Conservation (phyloP, 495 filamentous ascomycete species). For the Symbiotaphrina buchneri region DNA sequence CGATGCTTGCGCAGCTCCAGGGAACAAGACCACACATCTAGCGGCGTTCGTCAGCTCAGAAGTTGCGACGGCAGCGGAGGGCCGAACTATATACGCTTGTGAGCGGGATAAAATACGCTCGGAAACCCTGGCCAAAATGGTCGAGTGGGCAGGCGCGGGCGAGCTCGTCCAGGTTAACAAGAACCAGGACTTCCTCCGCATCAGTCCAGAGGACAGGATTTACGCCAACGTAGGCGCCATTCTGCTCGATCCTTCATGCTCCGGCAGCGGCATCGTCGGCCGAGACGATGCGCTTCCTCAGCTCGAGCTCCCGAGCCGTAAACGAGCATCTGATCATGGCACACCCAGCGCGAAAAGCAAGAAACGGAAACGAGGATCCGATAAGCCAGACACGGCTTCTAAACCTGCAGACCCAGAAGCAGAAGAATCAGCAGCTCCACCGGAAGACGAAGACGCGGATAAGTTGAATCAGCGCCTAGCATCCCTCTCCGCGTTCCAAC, state of each 20-base stretch:
- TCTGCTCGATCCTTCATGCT: conserved; percentile 81
- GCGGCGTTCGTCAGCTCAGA: conserved; percentile 36
- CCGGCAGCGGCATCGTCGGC: conserved; percentile 81
- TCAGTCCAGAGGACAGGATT: conserved; percentile 31
- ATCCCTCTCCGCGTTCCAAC: conserved; percentile 56
- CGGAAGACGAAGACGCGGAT: conserved; percentile 6
- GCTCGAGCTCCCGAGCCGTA: conserved; percentile 19
- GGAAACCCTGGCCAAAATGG: conserved; percentile 60
- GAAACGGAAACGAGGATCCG: conserved; percentile 18
- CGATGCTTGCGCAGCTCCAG: conserved; percentile 82
- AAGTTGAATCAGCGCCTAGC: conserved; percentile 28
- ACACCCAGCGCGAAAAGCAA: conserved; percentile 13
- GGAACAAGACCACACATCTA: conserved; percentile 93
- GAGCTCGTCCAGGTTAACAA: conserved; percentile 36
- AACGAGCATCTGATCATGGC: conserved; percentile 6
- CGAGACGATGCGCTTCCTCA: conserved; percentile 51
- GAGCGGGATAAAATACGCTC: conserved; percentile 46
- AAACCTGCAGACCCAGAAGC: conserved; percentile 8
- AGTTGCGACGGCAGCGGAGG: conserved; percentile 3
- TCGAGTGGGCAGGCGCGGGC: conserved; percentile 47
- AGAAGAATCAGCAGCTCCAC: conserved; percentile 11
- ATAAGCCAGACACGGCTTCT: conserved; percentile 1
- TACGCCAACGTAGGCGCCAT: conserved; percentile 43
- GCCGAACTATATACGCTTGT: conserved; percentile 34
- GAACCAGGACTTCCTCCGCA: conserved; percentile 57